Evolutionary conservation across 2,329 filamentous ascomycete species (phyloP).

Genomic region (Immersiporthe knoxdaviesiana): DNA sequence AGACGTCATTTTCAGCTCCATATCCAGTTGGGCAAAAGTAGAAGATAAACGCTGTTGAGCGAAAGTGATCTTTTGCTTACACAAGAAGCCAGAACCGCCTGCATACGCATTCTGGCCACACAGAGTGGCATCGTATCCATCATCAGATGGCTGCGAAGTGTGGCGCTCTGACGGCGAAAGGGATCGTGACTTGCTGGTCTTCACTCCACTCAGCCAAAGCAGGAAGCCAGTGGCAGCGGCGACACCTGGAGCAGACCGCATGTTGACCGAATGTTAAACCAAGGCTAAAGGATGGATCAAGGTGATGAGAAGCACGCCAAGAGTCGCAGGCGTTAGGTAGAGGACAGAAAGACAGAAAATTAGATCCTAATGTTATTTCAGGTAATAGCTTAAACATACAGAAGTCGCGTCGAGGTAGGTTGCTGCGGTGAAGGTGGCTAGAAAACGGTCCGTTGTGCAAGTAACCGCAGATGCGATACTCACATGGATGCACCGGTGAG

Average conservation of each 20-base stretch:
- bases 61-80: slow-evolving; percentile 1
- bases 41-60: not conserved
- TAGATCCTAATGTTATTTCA: not conserved
- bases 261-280: slow-evolving; percentile 3
- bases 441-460: no score
- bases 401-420: not conserved
- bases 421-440: not conserved
- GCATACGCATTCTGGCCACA: slow-evolving; percentile 37
- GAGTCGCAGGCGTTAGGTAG: no score
- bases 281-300: not conserved
- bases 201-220: slow-evolving; percentile 23
- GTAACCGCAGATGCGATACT: not conserved
- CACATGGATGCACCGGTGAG: not conserved
- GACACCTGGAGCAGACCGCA: not conserved
- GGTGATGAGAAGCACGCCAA: not conserved
- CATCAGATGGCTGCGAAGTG: slow-evolving; percentile 22
- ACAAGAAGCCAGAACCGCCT: slow-evolving; percentile 17
- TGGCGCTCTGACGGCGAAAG: not conserved
- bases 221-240: slow-evolving; percentile 27
- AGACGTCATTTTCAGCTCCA: slow-evolving; percentile 12
- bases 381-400: not conserved
- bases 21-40: no score
- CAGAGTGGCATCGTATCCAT: slow-evolving; percentile 37
- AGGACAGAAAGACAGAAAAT: no score
- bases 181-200: not conserved